Percentiles rank a stretch among this genome's conserved stretches.
phyloP scores from a whole-genome alignment of 2,329 filamentous ascomycete genomes.

The Fusarium secorum region DNA sequence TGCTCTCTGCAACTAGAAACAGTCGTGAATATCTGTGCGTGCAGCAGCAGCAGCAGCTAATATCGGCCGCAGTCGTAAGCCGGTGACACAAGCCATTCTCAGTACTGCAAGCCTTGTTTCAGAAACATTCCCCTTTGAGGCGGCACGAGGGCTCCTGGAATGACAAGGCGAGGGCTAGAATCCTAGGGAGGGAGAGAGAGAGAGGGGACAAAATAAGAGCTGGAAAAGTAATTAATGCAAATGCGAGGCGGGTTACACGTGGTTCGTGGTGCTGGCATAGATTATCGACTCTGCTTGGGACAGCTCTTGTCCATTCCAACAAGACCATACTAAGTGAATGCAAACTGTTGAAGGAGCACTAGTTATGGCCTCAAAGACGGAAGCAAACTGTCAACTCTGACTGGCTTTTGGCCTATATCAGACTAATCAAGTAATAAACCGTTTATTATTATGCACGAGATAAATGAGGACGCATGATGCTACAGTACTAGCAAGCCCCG shows the following conservation, averaged over 20 bases:
- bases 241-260: slow-evolving; percentile 10
- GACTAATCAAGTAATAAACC: slow-evolving; percentile 11
- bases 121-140: slow-evolving; percentile 19
- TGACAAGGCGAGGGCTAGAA: slow-evolving; percentile 12
- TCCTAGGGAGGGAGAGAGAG: slow-evolving; percentile 8
- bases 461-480: neutral
- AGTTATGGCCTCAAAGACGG: neutral
- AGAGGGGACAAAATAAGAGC: neutral
- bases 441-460: slow-evolving; percentile 9
- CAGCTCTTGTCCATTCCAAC: neutral
- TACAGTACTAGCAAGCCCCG: slow-evolving; percentile 5
- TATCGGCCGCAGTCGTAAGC: neutral
- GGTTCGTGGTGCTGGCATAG: slow-evolving; percentile 11
- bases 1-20: neutral
- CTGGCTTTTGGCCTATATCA: neutral
- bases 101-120: slow-evolving; percentile 29
- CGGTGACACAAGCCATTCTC: neutral
- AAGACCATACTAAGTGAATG: neutral
- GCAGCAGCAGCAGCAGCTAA: neutral
- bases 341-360: neutral
- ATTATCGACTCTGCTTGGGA: neutral
- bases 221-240: neutral
- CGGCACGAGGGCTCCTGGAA: slow-evolving; percentile 10
- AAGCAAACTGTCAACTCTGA: neutral
- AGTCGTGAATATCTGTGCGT: neutral